Evolutionary conservation across 2,329 filamentous ascomycete genomes (phyloP), one percentile per base, ranked within the genome.

Genomic region (Aureobasidium mangrovei): DNA sequence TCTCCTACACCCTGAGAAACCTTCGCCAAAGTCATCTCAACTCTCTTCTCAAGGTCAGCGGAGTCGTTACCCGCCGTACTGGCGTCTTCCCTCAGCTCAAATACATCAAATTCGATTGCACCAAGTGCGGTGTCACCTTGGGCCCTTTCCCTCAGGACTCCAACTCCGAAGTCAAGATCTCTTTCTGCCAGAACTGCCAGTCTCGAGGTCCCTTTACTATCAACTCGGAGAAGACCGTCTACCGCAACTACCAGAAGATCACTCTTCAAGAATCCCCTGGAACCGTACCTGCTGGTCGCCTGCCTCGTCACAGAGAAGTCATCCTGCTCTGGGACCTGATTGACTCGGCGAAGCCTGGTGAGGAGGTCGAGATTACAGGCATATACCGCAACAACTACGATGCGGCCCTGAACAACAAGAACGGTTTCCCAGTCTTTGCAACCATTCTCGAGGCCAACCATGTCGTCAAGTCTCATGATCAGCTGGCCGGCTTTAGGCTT

Each of bases 341-440:
- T 61, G 93, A 98, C 70, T 88, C 82, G 59, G 91, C 91, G 40
- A 98, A 98, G 74, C 93, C 93, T 29, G 93, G 93, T 54, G 93
- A 98, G 70, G 94, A 98, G 68, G 91, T 98, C 55, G 93, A 98
- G 66, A 84, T 98, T 7, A 97, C 91, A 6, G 93, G 93, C 59
- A 88, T 95, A 62, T 98, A 98, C 73, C 85, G 90, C 63, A 98
- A 98, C 76, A 97, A 94, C 73, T 98, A 96, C 66, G 91, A 97
- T 68, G 91, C 93, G 3, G 89, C 95, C 63, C 80, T 98, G 53
- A 98, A 98, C 74, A 97, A 96, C 74, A 91, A 93, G 66, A 98
- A 97, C 66, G 93, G 93, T 4, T 97, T 98, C 73, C 93, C 93
- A 0, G 93, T 98, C 35, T 98, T 98, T 70, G 91, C 93, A 4